phyloP scores from a whole-genome alignment of 2,329 filamentous ascomycete genomes.

The Alternaria solani region DNA sequence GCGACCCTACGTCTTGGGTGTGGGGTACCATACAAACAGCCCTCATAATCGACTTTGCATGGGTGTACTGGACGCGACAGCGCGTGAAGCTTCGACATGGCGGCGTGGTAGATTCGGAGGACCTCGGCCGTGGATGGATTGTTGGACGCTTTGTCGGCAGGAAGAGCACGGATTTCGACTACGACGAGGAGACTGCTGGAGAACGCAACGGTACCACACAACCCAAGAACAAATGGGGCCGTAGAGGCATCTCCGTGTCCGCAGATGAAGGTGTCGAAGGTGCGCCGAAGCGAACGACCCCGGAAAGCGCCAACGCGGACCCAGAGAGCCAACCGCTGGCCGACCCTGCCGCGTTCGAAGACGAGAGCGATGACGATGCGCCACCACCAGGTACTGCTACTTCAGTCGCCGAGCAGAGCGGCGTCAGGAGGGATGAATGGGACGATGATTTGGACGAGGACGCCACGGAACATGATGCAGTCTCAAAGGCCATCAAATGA shows the following conservation, averaged over 20 bases:
- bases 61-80: conserved; percentile 95
- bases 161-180: conserved; percentile 58
- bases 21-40: conserved; percentile 91
- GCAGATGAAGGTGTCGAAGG: conserved; percentile 62
- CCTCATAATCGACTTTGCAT: conserved; percentile 92
- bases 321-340: conserved; percentile 52
- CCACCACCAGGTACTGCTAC: conserved; percentile 30
- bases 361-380: conserved; percentile 54
- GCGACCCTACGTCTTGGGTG: conserved; percentile 77
- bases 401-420: conserved; percentile 33
- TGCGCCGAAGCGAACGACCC: conserved; percentile 36
- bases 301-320: conserved; percentile 28
- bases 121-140: conserved; percentile 85
- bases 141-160: conserved; percentile 78
- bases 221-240: conserved; percentile 62
- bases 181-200: conserved; percentile 63
- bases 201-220: conserved; percentile 42
- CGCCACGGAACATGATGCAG: conserved; percentile 38
- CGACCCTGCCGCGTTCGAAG: conserved; percentile 58
- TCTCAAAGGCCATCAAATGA: conserved; percentile 25
- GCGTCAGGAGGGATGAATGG: conserved; percentile 51
- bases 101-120: conserved; percentile 88
- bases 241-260: conserved; percentile 66
- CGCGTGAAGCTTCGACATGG: conserved; percentile 91
- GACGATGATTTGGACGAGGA: conserved; percentile 49